Conservation (phyloP, 2,329 filamentous ascomycete genomes). For the Hypoxylon sp. region DNA sequence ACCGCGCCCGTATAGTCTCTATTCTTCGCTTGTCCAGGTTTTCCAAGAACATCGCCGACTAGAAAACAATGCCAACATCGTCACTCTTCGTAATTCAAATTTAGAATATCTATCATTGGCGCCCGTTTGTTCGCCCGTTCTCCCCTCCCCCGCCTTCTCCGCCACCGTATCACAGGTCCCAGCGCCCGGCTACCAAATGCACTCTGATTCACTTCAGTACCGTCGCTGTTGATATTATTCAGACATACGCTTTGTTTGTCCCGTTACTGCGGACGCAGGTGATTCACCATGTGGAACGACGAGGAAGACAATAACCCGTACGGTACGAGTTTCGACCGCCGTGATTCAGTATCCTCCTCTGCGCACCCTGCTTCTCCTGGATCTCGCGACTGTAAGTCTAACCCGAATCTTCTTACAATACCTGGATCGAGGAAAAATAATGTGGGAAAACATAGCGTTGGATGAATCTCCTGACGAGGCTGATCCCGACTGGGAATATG, state of each 20-base stretch:
- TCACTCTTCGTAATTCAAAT: constrained; percentile 15
- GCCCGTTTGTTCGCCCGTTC: constrained; percentile 15
- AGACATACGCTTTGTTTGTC: constrained; percentile 26
- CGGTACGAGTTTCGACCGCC: constrained; percentile 87
- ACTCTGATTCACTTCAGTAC: constrained; percentile 27
- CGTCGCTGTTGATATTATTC: constrained; percentile 13
- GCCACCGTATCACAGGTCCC: constrained; percentile 29
- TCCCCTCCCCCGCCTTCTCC: constrained; percentile 48
- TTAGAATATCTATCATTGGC: constrained; percentile 21
- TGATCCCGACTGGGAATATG: constrained; percentile 60
- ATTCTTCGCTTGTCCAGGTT: neutral
- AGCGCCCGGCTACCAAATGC: constrained; percentile 24
- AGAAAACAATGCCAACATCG: constrained; percentile 20
- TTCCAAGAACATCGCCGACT: neutral
- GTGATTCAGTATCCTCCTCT: constrained; percentile 80
- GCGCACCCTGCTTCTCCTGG: constrained; percentile 74
- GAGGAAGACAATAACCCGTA: constrained; percentile 96
- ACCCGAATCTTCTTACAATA: constrained; percentile 28
- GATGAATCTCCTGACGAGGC: constrained; percentile 54
- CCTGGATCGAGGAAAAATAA: constrained; percentile 44
- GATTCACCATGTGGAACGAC: constrained; percentile 91
- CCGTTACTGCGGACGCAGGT: constrained; percentile 24
- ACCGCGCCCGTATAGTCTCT: constrained; percentile 16
- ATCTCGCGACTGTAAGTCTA: constrained; percentile 67
- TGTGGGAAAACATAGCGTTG: constrained; percentile 56